Base-by-base conservation (phyloP, 2,329 filamentous ascomycete species). In the Endothia cerciana region DNA sequence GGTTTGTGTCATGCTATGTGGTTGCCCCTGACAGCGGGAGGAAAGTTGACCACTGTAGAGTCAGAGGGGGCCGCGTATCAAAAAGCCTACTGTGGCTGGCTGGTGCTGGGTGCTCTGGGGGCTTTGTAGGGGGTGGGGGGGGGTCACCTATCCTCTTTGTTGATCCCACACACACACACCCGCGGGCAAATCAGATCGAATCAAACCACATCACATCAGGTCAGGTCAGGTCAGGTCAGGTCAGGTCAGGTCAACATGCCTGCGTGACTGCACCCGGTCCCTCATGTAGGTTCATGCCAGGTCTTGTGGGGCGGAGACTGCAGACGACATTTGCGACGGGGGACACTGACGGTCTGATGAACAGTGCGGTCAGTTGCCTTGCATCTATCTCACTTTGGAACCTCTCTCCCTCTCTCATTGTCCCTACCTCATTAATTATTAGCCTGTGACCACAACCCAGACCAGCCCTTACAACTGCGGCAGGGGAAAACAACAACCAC, bases 11-110 rank as follows among this genome's bases (percentile, higher is more conserved):
- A 41, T 41, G 11, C 13, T 41, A 41, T 15, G 28, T 56, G 53
- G 53, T 56, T 56, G 53, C 53, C 53, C 53, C 53, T 56, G 53
- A 56, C 53, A 56, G 53, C 53, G 33, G 10, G 10, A 30, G 28
- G 30, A 36, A 13, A 11, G 45, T n/a, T 30, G 47, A 51, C 25
- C 25, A 28, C 11, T 22, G n/a, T n/a, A n/a, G n/a, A n/a, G n/a
- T n/a, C n/a, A n/a, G n/a, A n/a, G n/a, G n/a, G n/a, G n/a, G n/a
- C n/a, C n/a, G n/a, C n/a, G n/a, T n/a, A n/a, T n/a, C n/a, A n/a
- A n/a, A n/a, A n/a, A n/a, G n/a, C n/a, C n/a, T n/a, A n/a, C n/a
- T n/a, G n/a, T 19, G 22, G 45, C 6, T 25, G 33, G 33, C 10
- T 36, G 33, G 33, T 36, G 33, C 33, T n/a, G n/a, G n/a, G n/a